Conservation (phyloP, 2,329 filamentous ascomycete genomes). For the Cryphonectria radicalis region DNA sequence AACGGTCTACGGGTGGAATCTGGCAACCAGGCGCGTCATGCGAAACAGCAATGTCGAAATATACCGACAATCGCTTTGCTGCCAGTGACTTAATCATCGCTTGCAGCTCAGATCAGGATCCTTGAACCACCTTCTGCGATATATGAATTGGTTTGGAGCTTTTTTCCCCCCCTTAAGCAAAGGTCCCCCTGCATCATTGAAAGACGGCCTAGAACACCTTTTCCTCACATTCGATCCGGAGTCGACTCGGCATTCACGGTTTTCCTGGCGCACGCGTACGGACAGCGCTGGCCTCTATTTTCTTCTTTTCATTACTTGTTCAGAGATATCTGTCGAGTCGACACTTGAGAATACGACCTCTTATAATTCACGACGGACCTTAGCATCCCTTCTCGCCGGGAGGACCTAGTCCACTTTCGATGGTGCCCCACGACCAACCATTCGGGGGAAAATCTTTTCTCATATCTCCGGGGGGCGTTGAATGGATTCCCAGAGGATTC, state of each 20-base stretch:
- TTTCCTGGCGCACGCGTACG: slow-evolving; percentile 25
- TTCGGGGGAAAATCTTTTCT: slow-evolving; percentile 30
- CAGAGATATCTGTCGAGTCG: slow-evolving; percentile 27
- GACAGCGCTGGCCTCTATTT: slow-evolving; percentile 23
- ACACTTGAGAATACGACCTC: slow-evolving; percentile 31
- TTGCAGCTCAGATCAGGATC: slow-evolving; percentile 13
- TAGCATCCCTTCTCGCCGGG: slow-evolving; percentile 23
- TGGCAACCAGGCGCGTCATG: slow-evolving; percentile 30
- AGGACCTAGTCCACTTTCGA: slow-evolving; percentile 28
- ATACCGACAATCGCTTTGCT: slow-evolving; percentile 14
- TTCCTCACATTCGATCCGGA: slow-evolving; percentile 21
- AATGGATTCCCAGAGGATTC: slow-evolving; percentile 23
- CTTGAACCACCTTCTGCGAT: slow-evolving; percentile 17
- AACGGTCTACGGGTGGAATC: slow-evolving; percentile 29
- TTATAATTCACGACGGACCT: slow-evolving; percentile 31
- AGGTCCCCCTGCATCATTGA: slow-evolving; percentile 17
- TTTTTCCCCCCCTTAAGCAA: not conserved
- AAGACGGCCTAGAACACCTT: slow-evolving; percentile 26
- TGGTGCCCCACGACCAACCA: slow-evolving; percentile 30
- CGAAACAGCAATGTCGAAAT: slow-evolving; percentile 3
- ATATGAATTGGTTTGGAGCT: slow-evolving; percentile 22
- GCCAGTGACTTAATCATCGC: slow-evolving; percentile 6
- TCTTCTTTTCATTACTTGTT: slow-evolving; percentile 27
- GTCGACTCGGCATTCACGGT: slow-evolving; percentile 23
- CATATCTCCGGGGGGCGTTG: slow-evolving; percentile 24